Conservation (phyloP, 257 asterid genomes). For the Salvia hispanica region DNA sequence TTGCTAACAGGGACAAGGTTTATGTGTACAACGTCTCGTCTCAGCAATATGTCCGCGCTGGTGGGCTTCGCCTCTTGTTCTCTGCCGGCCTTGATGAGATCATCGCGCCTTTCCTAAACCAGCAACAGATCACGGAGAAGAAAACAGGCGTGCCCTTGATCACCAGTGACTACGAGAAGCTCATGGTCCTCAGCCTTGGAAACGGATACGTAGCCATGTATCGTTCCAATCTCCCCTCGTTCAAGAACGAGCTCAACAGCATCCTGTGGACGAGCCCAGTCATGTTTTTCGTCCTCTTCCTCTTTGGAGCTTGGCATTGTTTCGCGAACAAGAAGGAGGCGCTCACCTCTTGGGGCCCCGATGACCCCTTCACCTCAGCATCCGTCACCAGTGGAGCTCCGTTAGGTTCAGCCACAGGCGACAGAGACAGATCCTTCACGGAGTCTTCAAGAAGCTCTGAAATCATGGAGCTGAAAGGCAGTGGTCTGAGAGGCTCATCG, state of each 20-base stretch:
- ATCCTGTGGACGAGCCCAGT: slow-evolving; percentile 90
- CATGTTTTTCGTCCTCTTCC: slow-evolving; percentile 75
- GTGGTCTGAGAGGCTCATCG: slow-evolving; percentile 59
- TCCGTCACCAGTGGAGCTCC: slow-evolving; percentile 54
- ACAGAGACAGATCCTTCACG: slow-evolving; percentile 57
- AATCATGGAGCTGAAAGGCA: slow-evolving; percentile 60
- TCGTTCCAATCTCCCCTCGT: slow-evolving; percentile 76
- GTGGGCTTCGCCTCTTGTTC: slow-evolving; percentile 68
- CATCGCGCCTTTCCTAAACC: slow-evolving; percentile 55
- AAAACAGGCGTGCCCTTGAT: slow-evolving; percentile 51
- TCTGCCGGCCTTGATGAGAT: slow-evolving; percentile 69
- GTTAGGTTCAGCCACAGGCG: slow-evolving; percentile 46
- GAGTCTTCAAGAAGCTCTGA: slow-evolving; percentile 75
- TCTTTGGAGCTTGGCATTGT: slow-evolving; percentile 85
- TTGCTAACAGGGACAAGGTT: slow-evolving; percentile 60
- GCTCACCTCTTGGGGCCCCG: slow-evolving; percentile 92
- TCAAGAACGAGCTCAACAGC: slow-evolving; percentile 76
- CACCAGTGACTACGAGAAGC: slow-evolving; percentile 74
- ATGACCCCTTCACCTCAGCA: slow-evolving; percentile 63
- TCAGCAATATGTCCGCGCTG: slow-evolving; percentile 77
- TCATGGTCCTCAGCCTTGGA: slow-evolving; percentile 65
- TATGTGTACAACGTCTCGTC: slow-evolving; percentile 79
- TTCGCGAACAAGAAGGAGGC: slow-evolving; percentile 93
- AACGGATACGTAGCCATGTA: slow-evolving; percentile 76
- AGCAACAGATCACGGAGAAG: slow-evolving; percentile 40